These are phyloP conservation scores for Solanum raphanifolium DNA, from an alignment of 257 asterid genomes.

Conservation along the genomic window DNA sequence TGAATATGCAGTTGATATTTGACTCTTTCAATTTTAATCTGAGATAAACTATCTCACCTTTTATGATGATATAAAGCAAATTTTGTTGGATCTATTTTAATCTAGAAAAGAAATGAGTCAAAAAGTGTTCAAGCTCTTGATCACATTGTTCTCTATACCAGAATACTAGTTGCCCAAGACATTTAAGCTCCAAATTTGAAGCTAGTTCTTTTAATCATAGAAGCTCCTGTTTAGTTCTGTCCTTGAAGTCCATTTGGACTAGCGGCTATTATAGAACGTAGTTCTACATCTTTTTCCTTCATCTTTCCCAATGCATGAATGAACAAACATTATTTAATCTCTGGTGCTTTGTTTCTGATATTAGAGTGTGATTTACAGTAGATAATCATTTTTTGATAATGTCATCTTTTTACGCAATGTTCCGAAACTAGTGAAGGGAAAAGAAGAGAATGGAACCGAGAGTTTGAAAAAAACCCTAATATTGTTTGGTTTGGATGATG, in stretches of 20 bases:
- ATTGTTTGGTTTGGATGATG: neutral
- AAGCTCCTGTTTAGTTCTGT: neutral
- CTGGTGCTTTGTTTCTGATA: neutral
- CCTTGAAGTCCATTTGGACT: neutral
- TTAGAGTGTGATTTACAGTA: neutral
- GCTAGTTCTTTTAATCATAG: neutral
- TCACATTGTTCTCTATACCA: neutral
- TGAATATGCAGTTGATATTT: neutral
- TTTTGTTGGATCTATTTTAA: neutral
- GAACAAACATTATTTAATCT: neutral
- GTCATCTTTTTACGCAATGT: neutral
- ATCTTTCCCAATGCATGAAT: neutral
- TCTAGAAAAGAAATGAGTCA: neutral
- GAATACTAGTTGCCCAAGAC: neutral
- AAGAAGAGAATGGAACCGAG: neutral
- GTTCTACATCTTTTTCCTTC: neutral
- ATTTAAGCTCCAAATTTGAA: neutral
- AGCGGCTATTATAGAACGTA: neutral
- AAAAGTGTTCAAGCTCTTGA: neutral
- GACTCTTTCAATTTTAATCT: neutral
- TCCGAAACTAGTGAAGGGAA: neutral
- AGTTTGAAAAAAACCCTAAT: neutral
- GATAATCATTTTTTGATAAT: neutral
- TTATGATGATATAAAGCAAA: neutral
- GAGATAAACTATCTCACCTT: neutral